A percentile compares a stretch with the other conserved stretches of the same genome.
Evolutionary conservation across 495 filamentous ascomycete species (phyloP).

Genomic region (Tuber umbilicatum): DNA sequence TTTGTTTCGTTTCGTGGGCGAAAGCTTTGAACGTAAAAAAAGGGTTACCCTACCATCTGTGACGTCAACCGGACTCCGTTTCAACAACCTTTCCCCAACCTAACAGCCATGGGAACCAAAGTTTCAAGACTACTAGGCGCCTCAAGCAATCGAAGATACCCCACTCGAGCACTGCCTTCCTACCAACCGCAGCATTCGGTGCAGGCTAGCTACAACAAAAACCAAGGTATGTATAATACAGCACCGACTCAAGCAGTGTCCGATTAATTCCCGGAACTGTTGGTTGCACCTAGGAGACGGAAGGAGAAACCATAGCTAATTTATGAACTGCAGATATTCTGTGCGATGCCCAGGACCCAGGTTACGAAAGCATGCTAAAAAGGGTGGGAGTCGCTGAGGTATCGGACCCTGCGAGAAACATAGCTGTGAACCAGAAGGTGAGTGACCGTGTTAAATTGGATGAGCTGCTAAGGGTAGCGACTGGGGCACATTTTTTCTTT

Average conservation of each 20-base stretch:
- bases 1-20: too few relatives aligned
- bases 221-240: neutral
- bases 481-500: neutral
- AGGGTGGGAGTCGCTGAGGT: conserved; percentile 22
- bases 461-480: neutral
- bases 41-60: neutral
- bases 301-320: neutral
- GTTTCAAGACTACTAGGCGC: neutral
- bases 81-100: neutral
- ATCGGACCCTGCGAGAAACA: conserved; percentile 16
- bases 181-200: neutral
- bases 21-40: neutral
- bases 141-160: neutral
- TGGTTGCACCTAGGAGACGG: neutral
- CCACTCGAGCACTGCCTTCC: neutral
- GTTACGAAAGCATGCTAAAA: conserved; percentile 29
- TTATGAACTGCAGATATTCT: conserved; percentile 9
- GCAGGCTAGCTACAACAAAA: neutral
- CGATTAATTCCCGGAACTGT: neutral
- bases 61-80: neutral
- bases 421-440: conserved; percentile 18
- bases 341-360: conserved; percentile 27
- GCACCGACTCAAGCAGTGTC: neutral
- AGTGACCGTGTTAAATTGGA: neutral
- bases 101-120: neutral